These are phyloP conservation scores for Didymella arachidicola DNA, from an alignment of 2,329 filamentous ascomycete species.

Conservation along the genomic window DNA sequence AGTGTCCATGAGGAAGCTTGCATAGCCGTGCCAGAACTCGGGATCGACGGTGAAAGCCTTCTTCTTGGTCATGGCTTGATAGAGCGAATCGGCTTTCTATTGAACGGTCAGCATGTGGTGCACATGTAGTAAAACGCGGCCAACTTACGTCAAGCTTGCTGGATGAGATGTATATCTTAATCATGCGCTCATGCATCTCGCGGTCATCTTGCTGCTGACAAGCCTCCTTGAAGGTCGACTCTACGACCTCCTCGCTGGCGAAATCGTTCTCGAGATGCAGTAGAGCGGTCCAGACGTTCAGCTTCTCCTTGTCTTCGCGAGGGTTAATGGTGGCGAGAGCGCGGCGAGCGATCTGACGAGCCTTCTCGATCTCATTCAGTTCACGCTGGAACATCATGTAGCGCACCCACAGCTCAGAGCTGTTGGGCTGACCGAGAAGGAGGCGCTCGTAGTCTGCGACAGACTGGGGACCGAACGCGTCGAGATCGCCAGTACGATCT, in stretches of 20 bases:
- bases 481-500: slow-evolving; percentile 90
- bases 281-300: slow-evolving; percentile 94
- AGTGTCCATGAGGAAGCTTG: slow-evolving; percentile 85
- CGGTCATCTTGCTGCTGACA: slow-evolving; percentile 93
- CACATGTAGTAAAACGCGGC: neutral
- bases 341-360: slow-evolving; percentile 87
- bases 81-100: slow-evolving; percentile 87
- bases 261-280: slow-evolving; percentile 95
- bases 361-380: slow-evolving; percentile 85
- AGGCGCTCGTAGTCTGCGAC: slow-evolving; percentile 93
- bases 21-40: slow-evolving; percentile 92
- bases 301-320: slow-evolving; percentile 87
- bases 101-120: slow-evolving; percentile 29
- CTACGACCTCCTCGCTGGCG: slow-evolving; percentile 80
- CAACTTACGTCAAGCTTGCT: slow-evolving; percentile 78
- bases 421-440: slow-evolving; percentile 89
- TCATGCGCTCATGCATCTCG: slow-evolving; percentile 86
- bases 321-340: slow-evolving; percentile 91
- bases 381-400: slow-evolving; percentile 99
- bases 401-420: slow-evolving; percentile 90
- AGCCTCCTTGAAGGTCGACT: slow-evolving; percentile 88
- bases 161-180: slow-evolving; percentile 94
- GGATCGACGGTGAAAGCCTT: slow-evolving; percentile 77
- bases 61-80: slow-evolving; percentile 87
- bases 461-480: slow-evolving; percentile 86